A percentile compares a stretch with the other conserved stretches of the same genome.
phyloP scores from a whole-genome alignment of 495 filamentous ascomycete genomes.

The Extremus antarcticus region DNA sequence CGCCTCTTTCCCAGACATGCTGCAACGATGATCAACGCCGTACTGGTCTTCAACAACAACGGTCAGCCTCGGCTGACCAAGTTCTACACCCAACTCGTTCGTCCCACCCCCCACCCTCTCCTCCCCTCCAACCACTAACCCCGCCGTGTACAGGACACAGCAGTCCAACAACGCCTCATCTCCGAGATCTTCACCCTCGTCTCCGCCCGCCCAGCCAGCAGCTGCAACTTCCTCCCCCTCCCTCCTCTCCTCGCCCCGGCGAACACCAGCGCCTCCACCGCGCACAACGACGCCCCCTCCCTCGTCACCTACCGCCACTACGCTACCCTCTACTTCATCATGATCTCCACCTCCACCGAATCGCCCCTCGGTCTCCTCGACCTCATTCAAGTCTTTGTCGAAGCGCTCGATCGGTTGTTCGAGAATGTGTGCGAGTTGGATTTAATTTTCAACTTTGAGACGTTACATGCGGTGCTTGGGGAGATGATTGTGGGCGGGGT shows the following conservation, averaged over 20 bases:
- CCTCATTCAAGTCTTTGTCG: slow-evolving; percentile 95
- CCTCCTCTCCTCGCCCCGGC: slow-evolving; percentile 54
- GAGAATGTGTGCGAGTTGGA: slow-evolving; percentile 98
- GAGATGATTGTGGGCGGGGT: slow-evolving; percentile 97
- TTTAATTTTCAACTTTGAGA: slow-evolving; percentile 97
- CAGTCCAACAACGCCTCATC: slow-evolving; percentile 90
- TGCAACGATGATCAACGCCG: slow-evolving; percentile 83
- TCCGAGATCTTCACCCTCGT: slow-evolving; percentile 97
- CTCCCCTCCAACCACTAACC: not conserved
- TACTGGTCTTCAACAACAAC: slow-evolving; percentile 96
- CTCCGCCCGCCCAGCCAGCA: slow-evolving; percentile 69
- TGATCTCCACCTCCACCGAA: slow-evolving; percentile 95
- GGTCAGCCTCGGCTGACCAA: slow-evolving; percentile 94
- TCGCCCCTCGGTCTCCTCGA: slow-evolving; percentile 91
- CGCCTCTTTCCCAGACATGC: not conserved
- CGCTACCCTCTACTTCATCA: slow-evolving; percentile 94
- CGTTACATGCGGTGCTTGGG: slow-evolving; percentile 75
- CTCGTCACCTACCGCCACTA: slow-evolving; percentile 97
- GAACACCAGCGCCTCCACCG: slow-evolving; percentile 30
- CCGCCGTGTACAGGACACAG: slow-evolving; percentile 58
- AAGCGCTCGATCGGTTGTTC: slow-evolving; percentile 86
- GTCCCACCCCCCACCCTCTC: not conserved
- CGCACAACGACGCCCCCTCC: slow-evolving; percentile 75
- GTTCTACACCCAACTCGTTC: slow-evolving; percentile 95
- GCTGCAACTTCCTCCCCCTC: slow-evolving; percentile 92